Percentiles rank a stretch among this genome's conserved stretches.
phyloP scores from a whole-genome alignment of 2,329 filamentous ascomycete genomes.

The Sclerotinia spermophila region DNA sequence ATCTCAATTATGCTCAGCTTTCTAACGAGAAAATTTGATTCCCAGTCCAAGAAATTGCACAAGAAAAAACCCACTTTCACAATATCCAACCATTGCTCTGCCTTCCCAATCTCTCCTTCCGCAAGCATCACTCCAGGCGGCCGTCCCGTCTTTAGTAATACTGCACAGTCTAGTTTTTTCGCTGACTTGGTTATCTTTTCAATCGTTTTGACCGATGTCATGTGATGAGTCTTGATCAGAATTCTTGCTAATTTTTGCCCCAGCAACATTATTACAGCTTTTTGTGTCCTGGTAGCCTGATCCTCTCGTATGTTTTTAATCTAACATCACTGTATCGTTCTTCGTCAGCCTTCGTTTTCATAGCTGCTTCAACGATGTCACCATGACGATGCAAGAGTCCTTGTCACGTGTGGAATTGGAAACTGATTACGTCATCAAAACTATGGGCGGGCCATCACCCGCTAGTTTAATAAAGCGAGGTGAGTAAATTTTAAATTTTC shows the following conservation, averaged over 20 bases:
- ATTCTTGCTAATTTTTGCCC: constrained; percentile 38
- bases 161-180: constrained; percentile 56
- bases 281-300: neutral
- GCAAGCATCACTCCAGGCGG: constrained; percentile 77
- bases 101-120: constrained; percentile 40
- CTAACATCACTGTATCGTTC: neutral
- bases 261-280: neutral
- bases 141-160: constrained; percentile 63
- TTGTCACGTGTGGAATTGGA: neutral
- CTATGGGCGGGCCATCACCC: neutral
- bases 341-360: neutral
- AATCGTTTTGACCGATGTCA: constrained; percentile 75
- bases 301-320: rapidly evolving
- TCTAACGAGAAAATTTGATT: neutral
- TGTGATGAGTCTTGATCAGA: constrained; percentile 75
- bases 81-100: constrained; percentile 30
- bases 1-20: neutral
- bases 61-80: constrained; percentile 26
- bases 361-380: neutral
- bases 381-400: no score
- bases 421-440: neutral
- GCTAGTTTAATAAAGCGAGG: neutral
- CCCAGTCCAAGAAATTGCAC: neutral
- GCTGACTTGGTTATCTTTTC: constrained; percentile 60
- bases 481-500: neutral